Evolutionary conservation across 2,329 filamentous ascomycete genomes (phyloP).

Genomic region (Lachnellula willkommii): DNA sequence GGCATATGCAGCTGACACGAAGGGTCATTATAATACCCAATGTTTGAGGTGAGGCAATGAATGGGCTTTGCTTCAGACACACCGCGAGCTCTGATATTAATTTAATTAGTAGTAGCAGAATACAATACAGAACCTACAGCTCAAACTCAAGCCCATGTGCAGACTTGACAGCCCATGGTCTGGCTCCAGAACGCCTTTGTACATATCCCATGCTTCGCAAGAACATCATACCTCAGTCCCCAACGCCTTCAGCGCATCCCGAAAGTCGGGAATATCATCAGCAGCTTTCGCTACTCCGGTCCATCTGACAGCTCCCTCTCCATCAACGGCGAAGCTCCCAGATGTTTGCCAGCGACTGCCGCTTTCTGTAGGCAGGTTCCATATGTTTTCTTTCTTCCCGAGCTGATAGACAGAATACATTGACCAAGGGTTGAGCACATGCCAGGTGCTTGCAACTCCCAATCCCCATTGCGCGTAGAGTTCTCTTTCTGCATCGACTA

Average conservation of each 20-base stretch:
- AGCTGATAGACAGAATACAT: constrained; percentile 54
- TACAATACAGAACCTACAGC: too few relatives aligned
- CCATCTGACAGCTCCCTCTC: constrained; percentile 49
- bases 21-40: too few relatives aligned
- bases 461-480: constrained; percentile 63
- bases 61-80: too few relatives aligned
- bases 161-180: too few relatives aligned
- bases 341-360: constrained; percentile 64
- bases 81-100: too few relatives aligned
- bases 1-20: too few relatives aligned
- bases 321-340: constrained; percentile 59
- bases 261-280: constrained; percentile 51
- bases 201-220: not conserved
- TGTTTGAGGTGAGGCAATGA: too few relatives aligned
- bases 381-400: constrained; percentile 58
- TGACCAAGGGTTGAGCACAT: constrained; percentile 55
- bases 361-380: constrained; percentile 59
- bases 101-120: too few relatives aligned
- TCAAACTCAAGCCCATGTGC: too few relatives aligned
- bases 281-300: constrained; percentile 42
- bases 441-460: constrained; percentile 53
- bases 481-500: constrained; percentile 56
- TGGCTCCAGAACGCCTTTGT: too few relatives aligned
- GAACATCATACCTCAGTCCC: constrained; percentile 2
- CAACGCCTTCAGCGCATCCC: constrained; percentile 37